phyloP scores from a whole-genome alignment of 805 yeast genomes.

The Grigorovia humatica region DNA sequence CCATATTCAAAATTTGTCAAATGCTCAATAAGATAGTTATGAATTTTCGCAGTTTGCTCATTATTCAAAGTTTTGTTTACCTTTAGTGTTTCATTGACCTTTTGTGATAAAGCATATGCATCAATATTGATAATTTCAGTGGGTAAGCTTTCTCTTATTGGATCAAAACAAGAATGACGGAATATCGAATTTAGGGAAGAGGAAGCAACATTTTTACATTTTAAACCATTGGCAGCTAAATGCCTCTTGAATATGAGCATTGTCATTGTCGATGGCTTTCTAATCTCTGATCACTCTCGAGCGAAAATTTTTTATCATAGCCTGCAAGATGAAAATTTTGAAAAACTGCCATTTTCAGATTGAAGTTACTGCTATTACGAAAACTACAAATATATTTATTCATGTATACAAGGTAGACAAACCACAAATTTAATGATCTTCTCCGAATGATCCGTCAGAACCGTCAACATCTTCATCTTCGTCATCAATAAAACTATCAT shows the following conservation, averaged over 20 bases:
- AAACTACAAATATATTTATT: neutral
- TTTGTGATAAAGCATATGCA: constrained; percentile 17
- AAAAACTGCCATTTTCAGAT: neutral
- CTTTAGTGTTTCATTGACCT: constrained; percentile 8
- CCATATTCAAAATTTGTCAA: constrained; percentile 25
- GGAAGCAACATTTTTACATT: constrained; percentile 1
- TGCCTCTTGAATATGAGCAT: constrained; percentile 10
- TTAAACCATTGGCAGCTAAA: constrained; percentile 1
- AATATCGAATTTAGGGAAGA: constrained; percentile 5
- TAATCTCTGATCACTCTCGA: neutral
- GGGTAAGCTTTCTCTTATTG: constrained; percentile 9
- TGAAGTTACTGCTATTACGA: neutral
- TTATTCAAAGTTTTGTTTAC: constrained; percentile 2
- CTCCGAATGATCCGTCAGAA: constrained; percentile 16
- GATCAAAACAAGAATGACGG: constrained; percentile 12
- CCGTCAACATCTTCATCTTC: constrained; percentile 9
- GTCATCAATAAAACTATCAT: constrained; percentile 21
- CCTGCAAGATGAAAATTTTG: neutral
- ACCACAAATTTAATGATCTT: constrained; percentile 7
- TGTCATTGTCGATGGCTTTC: neutral
- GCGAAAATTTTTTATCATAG: neutral
- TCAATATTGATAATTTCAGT: constrained; percentile 4
- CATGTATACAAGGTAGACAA: neutral
- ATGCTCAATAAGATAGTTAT: constrained; percentile 23
- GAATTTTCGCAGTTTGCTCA: constrained; percentile 12